These are phyloP conservation scores for Aspergillus diversus DNA, from an alignment of 495 filamentous ascomycete species.

Conservation along the genomic window DNA sequence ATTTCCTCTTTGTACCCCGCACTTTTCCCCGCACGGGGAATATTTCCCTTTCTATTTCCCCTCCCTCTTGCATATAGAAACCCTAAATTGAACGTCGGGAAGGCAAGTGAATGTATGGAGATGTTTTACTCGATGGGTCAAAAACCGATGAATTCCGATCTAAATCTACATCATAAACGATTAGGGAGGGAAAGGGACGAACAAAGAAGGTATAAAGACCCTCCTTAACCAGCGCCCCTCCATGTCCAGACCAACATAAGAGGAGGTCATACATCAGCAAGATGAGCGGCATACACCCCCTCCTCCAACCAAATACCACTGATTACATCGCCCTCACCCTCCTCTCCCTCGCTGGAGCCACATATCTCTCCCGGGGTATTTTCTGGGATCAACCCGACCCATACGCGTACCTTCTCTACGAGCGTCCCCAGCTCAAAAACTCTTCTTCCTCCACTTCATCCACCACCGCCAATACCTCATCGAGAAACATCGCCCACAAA, in stretches of 20 bases:
- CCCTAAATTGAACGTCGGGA: background rate
- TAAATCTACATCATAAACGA: background rate
- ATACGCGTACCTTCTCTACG: slow-evolving; percentile 32
- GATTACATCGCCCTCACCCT: slow-evolving; percentile 38
- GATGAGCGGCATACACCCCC: slow-evolving; percentile 26
- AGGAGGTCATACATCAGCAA: slow-evolving; percentile 12
- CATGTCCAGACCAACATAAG: background rate
- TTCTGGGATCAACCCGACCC: slow-evolving; percentile 44
- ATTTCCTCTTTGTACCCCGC: slow-evolving; percentile 10
- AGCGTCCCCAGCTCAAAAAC: slow-evolving; percentile 41
- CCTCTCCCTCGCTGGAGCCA: slow-evolving; percentile 30
- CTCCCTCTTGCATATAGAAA: background rate
- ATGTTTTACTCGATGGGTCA: no score
- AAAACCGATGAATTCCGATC: background rate
- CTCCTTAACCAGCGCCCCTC: no score
- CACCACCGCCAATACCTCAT: slow-evolving; percentile 16
- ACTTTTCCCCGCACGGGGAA: slow-evolving; percentile 8
- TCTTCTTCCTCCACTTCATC: slow-evolving; percentile 15
- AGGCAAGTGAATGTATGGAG: no score
- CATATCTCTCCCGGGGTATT: slow-evolving; percentile 36
- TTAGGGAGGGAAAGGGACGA: background rate
- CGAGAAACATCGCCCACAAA: slow-evolving; percentile 44
- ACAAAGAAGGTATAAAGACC: no score
- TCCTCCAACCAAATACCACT: slow-evolving; percentile 30
- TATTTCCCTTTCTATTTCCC: slow-evolving; percentile 11